Conservation (phyloP, 1,284 basidiomycete genomes). For the Leccinum pseudoinsigne region DNA sequence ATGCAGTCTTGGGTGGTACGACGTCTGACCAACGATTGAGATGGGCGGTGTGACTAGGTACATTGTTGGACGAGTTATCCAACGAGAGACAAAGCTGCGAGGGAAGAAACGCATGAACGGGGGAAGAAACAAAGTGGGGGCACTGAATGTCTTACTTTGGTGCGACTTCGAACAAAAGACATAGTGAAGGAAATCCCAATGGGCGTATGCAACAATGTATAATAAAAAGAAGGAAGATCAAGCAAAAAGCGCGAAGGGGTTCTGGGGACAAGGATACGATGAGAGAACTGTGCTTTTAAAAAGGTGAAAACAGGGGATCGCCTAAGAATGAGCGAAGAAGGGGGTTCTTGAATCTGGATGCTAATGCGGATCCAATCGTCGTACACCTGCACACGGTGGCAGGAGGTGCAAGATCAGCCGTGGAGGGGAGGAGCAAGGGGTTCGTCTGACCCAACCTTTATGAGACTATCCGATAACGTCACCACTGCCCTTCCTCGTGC, state of each 20-base stretch:
- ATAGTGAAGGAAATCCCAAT: constrained; percentile 7
- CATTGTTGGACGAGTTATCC: constrained; percentile 16
- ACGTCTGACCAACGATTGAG: constrained; percentile 53
- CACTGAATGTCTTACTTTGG: constrained; percentile 18
- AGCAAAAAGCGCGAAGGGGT: constrained; percentile 1
- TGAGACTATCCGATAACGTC: constrained; percentile 20
- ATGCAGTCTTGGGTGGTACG: constrained; percentile 51
- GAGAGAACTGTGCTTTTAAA: not conserved
- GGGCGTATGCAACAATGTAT: not conserved
- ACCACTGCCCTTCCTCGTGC: constrained; percentile 21
- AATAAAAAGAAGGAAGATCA: not conserved
- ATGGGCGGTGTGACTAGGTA: constrained; percentile 13
- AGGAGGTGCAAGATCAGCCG: constrained; percentile 14
- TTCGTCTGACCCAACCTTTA: constrained; percentile 20
- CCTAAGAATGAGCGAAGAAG: constrained; percentile 1
- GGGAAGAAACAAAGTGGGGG: not conserved
- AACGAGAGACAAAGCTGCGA: constrained; percentile 28
- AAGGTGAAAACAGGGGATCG: not conserved
- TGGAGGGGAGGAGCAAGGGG: constrained; percentile 5
- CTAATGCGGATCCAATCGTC: constrained; percentile 16
- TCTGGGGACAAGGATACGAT: not conserved
- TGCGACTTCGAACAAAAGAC: constrained; percentile 21
- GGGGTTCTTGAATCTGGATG: constrained; percentile 1
- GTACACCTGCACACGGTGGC: constrained; percentile 25
- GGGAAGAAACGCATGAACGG: not conserved